phyloP scores from a whole-genome alignment of 2,329 filamentous ascomycete genomes.

The Xylaria sp. region DNA sequence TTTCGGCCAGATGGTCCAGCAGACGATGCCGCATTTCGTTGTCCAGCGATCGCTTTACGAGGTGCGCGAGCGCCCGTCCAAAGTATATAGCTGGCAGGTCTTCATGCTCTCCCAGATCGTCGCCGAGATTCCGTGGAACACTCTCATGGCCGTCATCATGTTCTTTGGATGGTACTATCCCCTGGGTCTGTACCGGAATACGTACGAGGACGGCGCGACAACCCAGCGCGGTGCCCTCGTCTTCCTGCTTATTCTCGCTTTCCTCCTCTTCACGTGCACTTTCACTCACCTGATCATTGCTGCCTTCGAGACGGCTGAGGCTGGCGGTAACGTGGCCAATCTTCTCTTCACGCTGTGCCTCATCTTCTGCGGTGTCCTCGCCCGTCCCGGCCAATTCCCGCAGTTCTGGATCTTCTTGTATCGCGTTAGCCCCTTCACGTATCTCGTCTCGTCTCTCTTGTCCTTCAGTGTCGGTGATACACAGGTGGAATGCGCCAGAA shows the following conservation, averaged over 20 bases:
- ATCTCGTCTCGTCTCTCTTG: conserved; percentile 75
- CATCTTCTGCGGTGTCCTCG: conserved; percentile 81
- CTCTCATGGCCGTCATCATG: conserved; percentile 78
- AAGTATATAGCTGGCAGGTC: conserved; percentile 85
- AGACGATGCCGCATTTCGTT: conserved; percentile 88
- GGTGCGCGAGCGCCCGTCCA: conserved; percentile 84
- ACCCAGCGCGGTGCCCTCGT: conserved; percentile 79
- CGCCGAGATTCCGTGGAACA: conserved; percentile 88
- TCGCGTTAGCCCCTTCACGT: conserved; percentile 78
- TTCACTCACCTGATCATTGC: conserved; percentile 84
- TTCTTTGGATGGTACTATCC: conserved; percentile 89
- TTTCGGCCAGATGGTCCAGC: conserved; percentile 82
- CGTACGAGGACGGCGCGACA: conserved; percentile 68
- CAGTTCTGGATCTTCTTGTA: conserved; percentile 85
- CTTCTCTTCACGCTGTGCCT: conserved; percentile 78
- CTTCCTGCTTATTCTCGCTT: conserved; percentile 79
- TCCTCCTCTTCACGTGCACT: conserved; percentile 83
- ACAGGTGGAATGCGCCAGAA: conserved; percentile 67
- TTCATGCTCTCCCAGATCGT: conserved; percentile 87
- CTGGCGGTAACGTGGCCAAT: conserved; percentile 79
- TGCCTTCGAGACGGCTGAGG: conserved; percentile 78
- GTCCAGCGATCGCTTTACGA: conserved; percentile 85
- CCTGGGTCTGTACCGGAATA: conserved; percentile 79
- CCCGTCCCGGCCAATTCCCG: conserved; percentile 69
- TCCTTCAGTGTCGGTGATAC: conserved; percentile 72